Evolutionary conservation across 2,329 filamentous ascomycete genomes (phyloP).

Genomic region (Clathrospora elynae): DNA sequence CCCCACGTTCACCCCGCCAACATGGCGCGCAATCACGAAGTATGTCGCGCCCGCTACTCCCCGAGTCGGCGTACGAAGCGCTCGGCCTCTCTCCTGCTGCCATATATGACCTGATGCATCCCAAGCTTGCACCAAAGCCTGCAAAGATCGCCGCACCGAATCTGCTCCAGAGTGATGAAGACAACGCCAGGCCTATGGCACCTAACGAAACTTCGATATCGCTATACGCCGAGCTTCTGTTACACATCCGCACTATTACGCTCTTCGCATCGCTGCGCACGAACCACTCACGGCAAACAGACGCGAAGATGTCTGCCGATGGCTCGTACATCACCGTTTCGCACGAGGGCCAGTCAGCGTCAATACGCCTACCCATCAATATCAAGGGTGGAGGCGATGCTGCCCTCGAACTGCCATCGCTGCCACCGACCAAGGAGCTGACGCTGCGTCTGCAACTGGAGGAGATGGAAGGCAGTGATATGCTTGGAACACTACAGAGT

Average conservation of each 20-base stretch:
- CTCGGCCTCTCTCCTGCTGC: slow-evolving; percentile 40
- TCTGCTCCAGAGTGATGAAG: slow-evolving; percentile 35
- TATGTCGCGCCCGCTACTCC: slow-evolving; percentile 43
- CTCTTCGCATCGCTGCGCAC: slow-evolving; percentile 60
- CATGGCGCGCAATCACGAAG: slow-evolving; percentile 35
- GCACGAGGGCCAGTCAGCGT: slow-evolving; percentile 53
- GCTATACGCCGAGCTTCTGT: slow-evolving; percentile 65
- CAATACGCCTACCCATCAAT: slow-evolving; percentile 54
- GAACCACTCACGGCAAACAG: slow-evolving; percentile 50
- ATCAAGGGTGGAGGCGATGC: slow-evolving; percentile 52
- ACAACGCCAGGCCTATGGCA: slow-evolving; percentile 29
- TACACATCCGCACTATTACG: slow-evolving; percentile 65
- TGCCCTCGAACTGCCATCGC: slow-evolving; percentile 57
- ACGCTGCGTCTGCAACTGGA: slow-evolving; percentile 61
- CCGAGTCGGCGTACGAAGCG: slow-evolving; percentile 44
- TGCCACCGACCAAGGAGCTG: slow-evolving; percentile 55
- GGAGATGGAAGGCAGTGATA: slow-evolving; percentile 43
- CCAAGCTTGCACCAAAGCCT: slow-evolving; percentile 30
- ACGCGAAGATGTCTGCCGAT: slow-evolving; percentile 52
- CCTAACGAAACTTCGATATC: slow-evolving; percentile 41
- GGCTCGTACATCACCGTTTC: slow-evolving; percentile 51
- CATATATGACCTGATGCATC: slow-evolving; percentile 41
- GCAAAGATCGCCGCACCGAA: slow-evolving; percentile 37
- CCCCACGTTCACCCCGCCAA: slow-evolving; percentile 22
- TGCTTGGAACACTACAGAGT: slow-evolving; percentile 35